Evolutionary conservation across 257 asterid genomes (phyloP).

Genomic region (Solanum bulbocastanum): DNA sequence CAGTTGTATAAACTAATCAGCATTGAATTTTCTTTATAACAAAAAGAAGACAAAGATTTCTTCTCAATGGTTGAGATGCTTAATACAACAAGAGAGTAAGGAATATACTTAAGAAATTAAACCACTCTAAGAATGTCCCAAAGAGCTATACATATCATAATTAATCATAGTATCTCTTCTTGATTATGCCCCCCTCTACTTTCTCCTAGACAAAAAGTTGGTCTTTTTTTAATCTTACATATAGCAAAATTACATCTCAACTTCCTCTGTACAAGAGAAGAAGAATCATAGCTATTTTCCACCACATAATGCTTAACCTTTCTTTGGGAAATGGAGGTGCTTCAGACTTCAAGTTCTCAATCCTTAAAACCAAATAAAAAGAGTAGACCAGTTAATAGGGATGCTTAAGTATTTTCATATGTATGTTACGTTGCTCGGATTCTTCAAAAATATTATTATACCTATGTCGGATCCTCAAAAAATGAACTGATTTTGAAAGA

Average conservation of each 20-base stretch:
- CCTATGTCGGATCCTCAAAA: neutral
- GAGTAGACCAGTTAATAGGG: neutral
- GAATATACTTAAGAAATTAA: constrained; percentile 13
- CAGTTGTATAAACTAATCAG: neutral
- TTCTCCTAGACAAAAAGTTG: neutral
- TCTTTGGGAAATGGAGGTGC: constrained; percentile 7
- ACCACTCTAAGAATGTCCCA: constrained; percentile 2
- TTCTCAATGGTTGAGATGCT: neutral
- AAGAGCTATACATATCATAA: neutral
- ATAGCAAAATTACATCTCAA: neutral
- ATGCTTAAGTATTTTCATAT: too few relatives aligned
- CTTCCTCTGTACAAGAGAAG: constrained; percentile 17
- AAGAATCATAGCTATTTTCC: constrained; percentile 16
- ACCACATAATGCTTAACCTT: constrained; percentile 10
- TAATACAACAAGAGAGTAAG: constrained; percentile 25
- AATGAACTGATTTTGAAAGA: neutral
- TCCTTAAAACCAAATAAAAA: neutral
- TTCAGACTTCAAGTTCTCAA: constrained; percentile 15
- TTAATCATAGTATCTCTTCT: neutral
- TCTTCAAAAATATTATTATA: neutral
- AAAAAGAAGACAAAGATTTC: neutral
- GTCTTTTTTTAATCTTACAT: neutral
- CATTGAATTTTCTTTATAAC: neutral
- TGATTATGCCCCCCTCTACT: neutral
- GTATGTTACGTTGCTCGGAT: neutral